Evolutionary conservation across 106 monocot genomes (phyloP).

Genomic region (Dendrobium catenatum): DNA sequence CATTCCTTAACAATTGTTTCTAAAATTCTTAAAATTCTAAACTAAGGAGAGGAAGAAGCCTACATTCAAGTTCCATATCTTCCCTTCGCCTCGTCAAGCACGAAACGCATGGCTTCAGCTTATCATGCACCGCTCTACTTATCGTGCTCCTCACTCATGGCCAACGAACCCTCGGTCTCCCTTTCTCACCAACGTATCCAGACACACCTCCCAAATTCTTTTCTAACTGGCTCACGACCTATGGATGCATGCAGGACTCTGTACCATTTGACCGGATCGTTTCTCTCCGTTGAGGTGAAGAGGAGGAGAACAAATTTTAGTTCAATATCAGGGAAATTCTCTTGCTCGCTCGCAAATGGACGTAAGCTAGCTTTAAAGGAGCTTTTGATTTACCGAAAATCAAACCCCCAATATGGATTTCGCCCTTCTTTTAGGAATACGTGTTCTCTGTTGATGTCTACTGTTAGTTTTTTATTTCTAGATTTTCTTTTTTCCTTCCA

Average conservation of each 20-base stretch:
- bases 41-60: too few relatives aligned
- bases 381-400: neutral
- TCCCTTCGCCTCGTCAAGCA: neutral
- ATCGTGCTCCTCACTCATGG: conserved; percentile 39
- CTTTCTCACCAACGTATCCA: neutral
- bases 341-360: conserved; percentile 10
- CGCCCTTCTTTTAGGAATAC: neutral
- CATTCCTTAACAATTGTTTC: too few relatives aligned
- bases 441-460: neutral
- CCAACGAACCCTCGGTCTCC: conserved; percentile 7
- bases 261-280: neutral
- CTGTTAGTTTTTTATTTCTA: neutral
- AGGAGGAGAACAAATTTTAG: neutral
- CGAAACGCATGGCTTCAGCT: conserved; percentile 26
- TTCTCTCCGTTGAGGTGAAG: conserved; percentile 8
- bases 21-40: too few relatives aligned
- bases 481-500: neutral
- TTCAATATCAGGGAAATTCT: neutral
- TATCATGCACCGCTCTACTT: conserved; percentile 58
- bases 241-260: conserved; percentile 8
- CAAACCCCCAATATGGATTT: neutral
- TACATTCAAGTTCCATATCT: neutral
- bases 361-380: conserved; percentile 3
- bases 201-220: conserved; percentile 12
- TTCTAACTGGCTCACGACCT: conserved; percentile 3